Evolutionary conservation across 805 yeast genomes (phyloP).

Genomic region (Aciculoconidium aculeatum): DNA sequence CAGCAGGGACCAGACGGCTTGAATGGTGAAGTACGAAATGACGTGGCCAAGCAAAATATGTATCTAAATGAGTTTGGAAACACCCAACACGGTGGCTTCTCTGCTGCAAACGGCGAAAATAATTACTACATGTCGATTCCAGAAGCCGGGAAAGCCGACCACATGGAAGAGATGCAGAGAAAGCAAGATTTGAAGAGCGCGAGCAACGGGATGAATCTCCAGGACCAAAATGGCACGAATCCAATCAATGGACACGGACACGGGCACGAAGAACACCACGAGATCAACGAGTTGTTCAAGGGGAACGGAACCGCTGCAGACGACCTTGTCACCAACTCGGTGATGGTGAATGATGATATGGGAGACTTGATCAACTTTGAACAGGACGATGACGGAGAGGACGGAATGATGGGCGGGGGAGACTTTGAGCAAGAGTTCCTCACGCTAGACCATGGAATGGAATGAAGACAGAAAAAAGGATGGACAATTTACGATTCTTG

Average conservation of each 20-base stretch:
- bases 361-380: constrained; percentile 30
- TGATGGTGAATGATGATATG: constrained; percentile 24
- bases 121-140: too few relatives aligned
- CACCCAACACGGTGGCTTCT: too few relatives aligned
- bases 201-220: constrained; percentile 1
- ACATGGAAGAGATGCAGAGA: too few relatives aligned
- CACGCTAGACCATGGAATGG: too few relatives aligned
- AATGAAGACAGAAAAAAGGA: neutral
- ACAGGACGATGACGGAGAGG: constrained; percentile 23
- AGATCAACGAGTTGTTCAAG: constrained; percentile 17
- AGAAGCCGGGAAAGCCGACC: too few relatives aligned
- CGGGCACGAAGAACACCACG: too few relatives aligned
- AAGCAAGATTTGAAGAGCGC: too few relatives aligned
- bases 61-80: constrained; percentile 4
- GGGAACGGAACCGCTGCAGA: constrained; percentile 9
- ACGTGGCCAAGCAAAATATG: neutral
- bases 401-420: constrained; percentile 20
- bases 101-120: too few relatives aligned
- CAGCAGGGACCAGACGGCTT: neutral
- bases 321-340: constrained; percentile 8
- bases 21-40: neutral
- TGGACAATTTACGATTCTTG: too few relatives aligned
- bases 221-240: constrained; percentile 1
- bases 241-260: constrained; percentile 1
- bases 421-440: constrained; percentile 31